Percentiles rank a stretch among this genome's conserved stretches.
Evolutionary conservation across 106 monocot species (phyloP).

Genomic region (Dendrobium officinale): DNA sequence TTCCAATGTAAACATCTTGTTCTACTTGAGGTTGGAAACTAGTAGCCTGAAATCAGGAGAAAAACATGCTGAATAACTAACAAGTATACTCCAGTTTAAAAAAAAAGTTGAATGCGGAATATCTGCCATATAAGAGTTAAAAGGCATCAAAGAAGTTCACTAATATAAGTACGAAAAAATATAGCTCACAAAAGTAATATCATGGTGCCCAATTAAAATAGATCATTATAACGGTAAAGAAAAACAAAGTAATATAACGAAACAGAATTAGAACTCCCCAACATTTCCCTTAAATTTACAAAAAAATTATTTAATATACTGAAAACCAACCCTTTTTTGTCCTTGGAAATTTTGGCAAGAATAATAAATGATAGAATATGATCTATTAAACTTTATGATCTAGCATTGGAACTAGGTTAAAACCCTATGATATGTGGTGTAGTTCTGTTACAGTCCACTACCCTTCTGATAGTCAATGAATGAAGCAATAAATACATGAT

Average conservation of each 20-base stretch:
- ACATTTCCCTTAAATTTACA: background rate
- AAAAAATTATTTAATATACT: background rate
- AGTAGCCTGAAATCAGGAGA: slow-evolving; percentile 65
- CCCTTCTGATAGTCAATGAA: too few species aligned
- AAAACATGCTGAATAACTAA: background rate
- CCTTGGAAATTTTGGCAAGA: background rate
- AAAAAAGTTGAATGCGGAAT: slow-evolving; percentile 3
- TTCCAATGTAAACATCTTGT: slow-evolving; percentile 91
- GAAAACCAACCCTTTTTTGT: background rate
- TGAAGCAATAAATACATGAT: too few species aligned
- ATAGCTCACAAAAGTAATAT: background rate
- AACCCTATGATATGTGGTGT: too few species aligned
- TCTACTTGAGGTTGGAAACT: slow-evolving; percentile 88
- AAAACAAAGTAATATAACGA: background rate
- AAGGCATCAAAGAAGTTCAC: slow-evolving; percentile 4
- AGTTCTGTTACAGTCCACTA: too few species aligned
- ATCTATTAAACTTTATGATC: too few species aligned
- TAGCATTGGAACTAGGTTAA: too few species aligned
- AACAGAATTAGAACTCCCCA: background rate
- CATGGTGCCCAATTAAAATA: background rate
- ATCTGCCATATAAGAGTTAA: background rate
- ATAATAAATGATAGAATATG: background rate
- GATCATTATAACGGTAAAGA: background rate
- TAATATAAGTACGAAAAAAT: background rate
- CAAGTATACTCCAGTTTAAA: background rate